These are phyloP conservation scores for Verticillium tricorpus DNA, from an alignment of 2,329 filamentous ascomycete genomes.

Conservation along the genomic window DNA sequence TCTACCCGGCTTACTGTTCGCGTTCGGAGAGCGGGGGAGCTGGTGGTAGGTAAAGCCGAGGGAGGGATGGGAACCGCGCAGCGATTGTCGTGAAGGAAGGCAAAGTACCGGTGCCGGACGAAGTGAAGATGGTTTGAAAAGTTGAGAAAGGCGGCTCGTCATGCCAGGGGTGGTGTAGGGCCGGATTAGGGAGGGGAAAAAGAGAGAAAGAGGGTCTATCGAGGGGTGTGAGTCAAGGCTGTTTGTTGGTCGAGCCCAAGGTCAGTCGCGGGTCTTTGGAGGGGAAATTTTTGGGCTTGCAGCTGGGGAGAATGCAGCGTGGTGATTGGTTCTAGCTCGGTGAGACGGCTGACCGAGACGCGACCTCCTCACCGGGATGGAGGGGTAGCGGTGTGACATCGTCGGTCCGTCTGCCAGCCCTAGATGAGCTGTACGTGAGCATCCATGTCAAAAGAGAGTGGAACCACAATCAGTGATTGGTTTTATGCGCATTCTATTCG, in stretches of 20 bases:
- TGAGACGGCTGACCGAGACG: not conserved
- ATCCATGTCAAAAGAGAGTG: not conserved
- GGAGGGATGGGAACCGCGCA: constrained; percentile 1
- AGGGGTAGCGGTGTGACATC: not conserved
- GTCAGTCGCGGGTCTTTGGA: not conserved
- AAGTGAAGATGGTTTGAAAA: constrained; percentile 1
- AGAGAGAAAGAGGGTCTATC: not conserved
- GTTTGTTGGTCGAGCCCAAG: not conserved
- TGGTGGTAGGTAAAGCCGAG: constrained; percentile 2
- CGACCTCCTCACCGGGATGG: not conserved
- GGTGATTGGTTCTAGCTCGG: not conserved
- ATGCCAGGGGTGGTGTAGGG: not conserved
- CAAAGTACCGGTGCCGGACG: constrained; percentile 1
- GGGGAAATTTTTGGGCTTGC: not conserved
- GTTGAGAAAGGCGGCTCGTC: not conserved
- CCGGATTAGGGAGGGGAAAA: not conserved
- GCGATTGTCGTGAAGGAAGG: constrained; percentile 1
- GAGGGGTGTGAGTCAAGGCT: not conserved
- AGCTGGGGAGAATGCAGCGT: not conserved
- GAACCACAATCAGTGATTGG: not conserved
- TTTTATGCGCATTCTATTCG: not conserved
- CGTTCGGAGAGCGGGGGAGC: constrained; percentile 1
- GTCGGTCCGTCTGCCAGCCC: not conserved
- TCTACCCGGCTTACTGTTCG: not conserved
- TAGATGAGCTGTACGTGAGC: not conserved